Base-by-base conservation (phyloP, 2,329 filamentous ascomycete genomes). In the Hymenoscyphus albidus region DNA sequence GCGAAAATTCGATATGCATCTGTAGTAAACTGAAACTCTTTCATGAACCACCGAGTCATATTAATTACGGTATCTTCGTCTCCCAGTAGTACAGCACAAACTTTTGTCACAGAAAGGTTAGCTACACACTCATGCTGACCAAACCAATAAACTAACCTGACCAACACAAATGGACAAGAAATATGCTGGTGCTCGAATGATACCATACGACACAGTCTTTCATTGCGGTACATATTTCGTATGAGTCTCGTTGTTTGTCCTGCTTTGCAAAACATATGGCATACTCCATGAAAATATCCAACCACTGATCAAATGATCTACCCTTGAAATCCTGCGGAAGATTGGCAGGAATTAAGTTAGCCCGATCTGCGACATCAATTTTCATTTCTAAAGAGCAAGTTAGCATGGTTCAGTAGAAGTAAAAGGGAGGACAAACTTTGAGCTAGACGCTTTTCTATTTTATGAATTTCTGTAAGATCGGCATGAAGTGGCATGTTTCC, bases 211-310 rank as follows among this genome's bases (percentile, higher is more conserved):
- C 93, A 14, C 92, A 92, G 73, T 92, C 88, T 59, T 88, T 83
- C 0, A 91, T 92, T 5, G 90, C 87, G 67, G 93, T 87, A 70
- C 96, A 88, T 7, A 92, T 86, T 60, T 89, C 86, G 75, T 97
- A 97, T 60, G 92, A 88, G 67, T 92, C 88, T 54, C 88, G 83
- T 14, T 84, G 80, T 58, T 89, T 85, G 40, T 88, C 88, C 22
- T 82, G 79, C 54, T 86, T 84, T 7, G 93, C 90, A 39, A 95
- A 83, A 5, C 88, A 82, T 58, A 97, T 82, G 2, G 93, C 90
- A 74, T 96, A 96, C 72, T 95, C 91, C 42, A 96, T 83, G 74
- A 99, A 97, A 0, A 97, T 83, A 70, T 96, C 91, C 2, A 97
- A 83, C 95, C 95, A 99, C 58, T 87, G 84, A 64, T 88, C 82